A percentile compares a stretch with the other conserved stretches of the same genome.
phyloP scores from a whole-genome alignment of 1,284 basidiomycete species.

The Malassezia pachydermatis region DNA sequence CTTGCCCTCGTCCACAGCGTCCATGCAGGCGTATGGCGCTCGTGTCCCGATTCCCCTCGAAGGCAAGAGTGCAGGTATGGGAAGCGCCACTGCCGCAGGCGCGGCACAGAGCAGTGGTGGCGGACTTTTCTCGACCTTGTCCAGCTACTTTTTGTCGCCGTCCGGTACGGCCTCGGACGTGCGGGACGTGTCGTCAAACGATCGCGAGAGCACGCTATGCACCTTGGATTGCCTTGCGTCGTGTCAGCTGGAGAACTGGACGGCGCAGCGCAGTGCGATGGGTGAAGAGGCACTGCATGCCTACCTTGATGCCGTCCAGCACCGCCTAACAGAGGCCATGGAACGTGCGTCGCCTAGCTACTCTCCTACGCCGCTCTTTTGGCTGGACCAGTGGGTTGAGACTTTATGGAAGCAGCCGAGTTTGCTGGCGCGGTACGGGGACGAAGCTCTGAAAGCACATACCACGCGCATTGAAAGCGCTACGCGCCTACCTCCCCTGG shows the following conservation, averaged over 20 bases:
- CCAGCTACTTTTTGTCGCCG: constrained; percentile 92
- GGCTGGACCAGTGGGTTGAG: constrained; percentile 86
- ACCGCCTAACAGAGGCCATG: constrained; percentile 25
- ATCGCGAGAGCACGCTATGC: constrained; percentile 85
- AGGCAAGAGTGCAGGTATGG: constrained; percentile 17
- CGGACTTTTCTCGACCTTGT: constrained; percentile 82
- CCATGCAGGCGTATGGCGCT: constrained; percentile 55
- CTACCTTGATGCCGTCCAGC: constrained; percentile 55
- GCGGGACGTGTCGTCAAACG: constrained; percentile 64
- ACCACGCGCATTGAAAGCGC: constrained; percentile 68
- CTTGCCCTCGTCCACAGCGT: constrained; percentile 67
- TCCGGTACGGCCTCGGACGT: constrained; percentile 66
- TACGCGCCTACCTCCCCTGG: constrained; percentile 70
- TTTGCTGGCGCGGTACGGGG: constrained; percentile 78
- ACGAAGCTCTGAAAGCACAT: constrained; percentile 81
- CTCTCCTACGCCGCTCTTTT: constrained; percentile 84
- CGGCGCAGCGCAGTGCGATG: constrained; percentile 76
- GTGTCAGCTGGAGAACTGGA: constrained; percentile 85
- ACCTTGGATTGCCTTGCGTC: constrained; percentile 90
- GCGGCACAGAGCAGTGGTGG: constrained; percentile 81
- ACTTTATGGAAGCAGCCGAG: constrained; percentile 56
- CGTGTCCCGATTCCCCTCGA: constrained; percentile 27
- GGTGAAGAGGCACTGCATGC: constrained; percentile 53
- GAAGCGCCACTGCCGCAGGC: constrained; percentile 63
- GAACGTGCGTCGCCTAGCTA: constrained; percentile 55